A percentile compares a stretch with the other conserved stretches of the same genome.
Conservation (phyloP, 106 monocot genomes). For the Acanthochlamys bracteata region DNA sequence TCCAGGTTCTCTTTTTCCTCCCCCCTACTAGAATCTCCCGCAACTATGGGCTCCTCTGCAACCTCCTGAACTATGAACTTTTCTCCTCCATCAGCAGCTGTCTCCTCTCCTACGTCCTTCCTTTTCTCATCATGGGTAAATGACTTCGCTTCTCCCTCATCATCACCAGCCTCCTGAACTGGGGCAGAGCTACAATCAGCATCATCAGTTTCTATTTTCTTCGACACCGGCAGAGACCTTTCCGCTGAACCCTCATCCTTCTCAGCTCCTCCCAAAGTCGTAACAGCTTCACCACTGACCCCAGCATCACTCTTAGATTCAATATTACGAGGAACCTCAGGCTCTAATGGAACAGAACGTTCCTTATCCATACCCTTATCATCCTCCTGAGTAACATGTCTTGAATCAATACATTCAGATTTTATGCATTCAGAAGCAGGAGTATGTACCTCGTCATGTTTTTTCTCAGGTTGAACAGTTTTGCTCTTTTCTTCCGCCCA, state of each 20-base stretch:
- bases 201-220: too few species aligned
- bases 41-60: not conserved
- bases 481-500: not conserved
- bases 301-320: slow-evolving; percentile 1
- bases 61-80: slow-evolving; percentile 3
- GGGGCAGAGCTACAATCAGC: not conserved
- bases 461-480: not conserved
- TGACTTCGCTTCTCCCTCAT: slow-evolving; percentile 1
- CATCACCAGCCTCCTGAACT: not conserved
- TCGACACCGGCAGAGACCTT: not conserved
- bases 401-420: not conserved
- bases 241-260: slow-evolving; percentile 1
- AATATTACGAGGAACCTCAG: not conserved
- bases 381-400: not conserved
- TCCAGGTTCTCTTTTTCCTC: not conserved
- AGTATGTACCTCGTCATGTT: not conserved
- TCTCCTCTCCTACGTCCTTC: not conserved
- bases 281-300: not conserved
- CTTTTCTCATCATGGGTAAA: slow-evolving; percentile 2
- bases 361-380: not conserved
- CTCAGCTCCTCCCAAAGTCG: not conserved
- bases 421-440: not conserved
- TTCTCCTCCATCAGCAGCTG: slow-evolving; percentile 7
- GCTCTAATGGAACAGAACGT: not conserved
- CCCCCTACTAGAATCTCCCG: slow-evolving; percentile 14